Evolutionary conservation across 495 filamentous ascomycete genomes (phyloP).

Genomic region (Choiromyces venosus): DNA sequence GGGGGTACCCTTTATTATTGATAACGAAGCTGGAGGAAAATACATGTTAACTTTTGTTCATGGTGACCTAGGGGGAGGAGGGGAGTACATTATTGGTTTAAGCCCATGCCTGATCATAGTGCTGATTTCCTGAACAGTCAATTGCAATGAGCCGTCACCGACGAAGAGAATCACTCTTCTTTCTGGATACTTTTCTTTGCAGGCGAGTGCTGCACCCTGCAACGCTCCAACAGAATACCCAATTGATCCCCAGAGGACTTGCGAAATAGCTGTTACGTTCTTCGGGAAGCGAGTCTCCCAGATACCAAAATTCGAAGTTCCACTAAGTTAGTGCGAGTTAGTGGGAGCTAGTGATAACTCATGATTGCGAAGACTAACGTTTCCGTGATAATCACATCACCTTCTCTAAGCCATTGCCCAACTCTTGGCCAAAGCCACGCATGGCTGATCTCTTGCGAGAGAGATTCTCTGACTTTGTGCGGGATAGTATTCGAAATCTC

Average conservation of each 20-base stretch:
- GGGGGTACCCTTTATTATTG: conserved; percentile 63
- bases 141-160: conserved; percentile 79
- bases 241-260: conserved; percentile 86
- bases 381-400: conserved; percentile 79
- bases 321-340: conserved; percentile 40
- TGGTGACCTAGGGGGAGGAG: not conserved
- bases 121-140: conserved; percentile 78
- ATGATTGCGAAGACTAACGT: conserved; percentile 46
- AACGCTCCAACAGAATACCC: conserved; percentile 74
- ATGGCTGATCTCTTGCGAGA: conserved; percentile 61
- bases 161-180: conserved; percentile 75
- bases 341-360: not conserved
- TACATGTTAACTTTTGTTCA: conserved; percentile 9
- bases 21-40: conserved; percentile 57
- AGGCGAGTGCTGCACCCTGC: conserved; percentile 68
- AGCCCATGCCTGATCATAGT: conserved; percentile 76
- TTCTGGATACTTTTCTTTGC: conserved; percentile 50
- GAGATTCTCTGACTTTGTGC: conserved; percentile 47
- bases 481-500: conserved; percentile 54
- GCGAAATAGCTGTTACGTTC: conserved; percentile 68
- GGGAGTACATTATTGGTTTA: conserved; percentile 67
- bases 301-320: conserved; percentile 84
- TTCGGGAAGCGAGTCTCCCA: conserved; percentile 79
- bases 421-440: conserved; percentile 80
- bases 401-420: conserved; percentile 66